A percentile compares a stretch with the other conserved stretches of the same genome.
phyloP scores from a whole-genome alignment of 768 basidiomycete genomes.

The Calocybe indica region DNA sequence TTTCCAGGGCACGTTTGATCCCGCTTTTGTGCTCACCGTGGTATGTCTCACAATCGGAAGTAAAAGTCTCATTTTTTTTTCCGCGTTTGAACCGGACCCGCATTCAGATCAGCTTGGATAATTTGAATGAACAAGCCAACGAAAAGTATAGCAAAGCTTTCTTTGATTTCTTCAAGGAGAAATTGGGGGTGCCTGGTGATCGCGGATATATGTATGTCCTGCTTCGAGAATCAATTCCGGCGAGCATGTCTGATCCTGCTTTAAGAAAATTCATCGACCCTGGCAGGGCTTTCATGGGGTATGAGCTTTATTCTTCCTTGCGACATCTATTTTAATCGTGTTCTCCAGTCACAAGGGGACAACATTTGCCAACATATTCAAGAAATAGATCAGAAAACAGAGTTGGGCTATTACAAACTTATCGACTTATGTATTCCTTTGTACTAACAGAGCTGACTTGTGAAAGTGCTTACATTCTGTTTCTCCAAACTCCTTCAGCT shows the following conservation, averaged over 20 bases:
- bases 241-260: background rate
- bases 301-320: slow-evolving; percentile 9
- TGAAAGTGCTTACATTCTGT: too few relatives aligned
- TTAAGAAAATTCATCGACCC: slow-evolving; percentile 45
- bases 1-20: slow-evolving; percentile 59
- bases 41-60: slow-evolving; percentile 30
- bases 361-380: slow-evolving; percentile 41
- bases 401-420: too few relatives aligned
- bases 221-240: background rate
- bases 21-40: slow-evolving; percentile 52
- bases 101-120: slow-evolving; percentile 49
- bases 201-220: slow-evolving; percentile 54
- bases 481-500: too few relatives aligned
- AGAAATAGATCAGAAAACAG: slow-evolving; percentile 8
- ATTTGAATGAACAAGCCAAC: slow-evolving; percentile 41
- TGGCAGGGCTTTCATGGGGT: slow-evolving; percentile 44
- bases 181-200: slow-evolving; percentile 41
- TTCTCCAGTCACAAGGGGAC: slow-evolving; percentile 31
- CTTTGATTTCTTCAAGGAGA: slow-evolving; percentile 47
- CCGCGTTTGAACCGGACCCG: background rate
- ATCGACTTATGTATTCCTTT: too few relatives aligned
- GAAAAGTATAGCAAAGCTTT: slow-evolving; percentile 50
- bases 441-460: too few relatives aligned
- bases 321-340: background rate
- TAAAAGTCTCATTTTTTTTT: background rate